Percentiles rank a stretch among this genome's conserved stretches.
phyloP scores from a whole-genome alignment of 257 asterid species.

The Haberlea rhodopensis region DNA sequence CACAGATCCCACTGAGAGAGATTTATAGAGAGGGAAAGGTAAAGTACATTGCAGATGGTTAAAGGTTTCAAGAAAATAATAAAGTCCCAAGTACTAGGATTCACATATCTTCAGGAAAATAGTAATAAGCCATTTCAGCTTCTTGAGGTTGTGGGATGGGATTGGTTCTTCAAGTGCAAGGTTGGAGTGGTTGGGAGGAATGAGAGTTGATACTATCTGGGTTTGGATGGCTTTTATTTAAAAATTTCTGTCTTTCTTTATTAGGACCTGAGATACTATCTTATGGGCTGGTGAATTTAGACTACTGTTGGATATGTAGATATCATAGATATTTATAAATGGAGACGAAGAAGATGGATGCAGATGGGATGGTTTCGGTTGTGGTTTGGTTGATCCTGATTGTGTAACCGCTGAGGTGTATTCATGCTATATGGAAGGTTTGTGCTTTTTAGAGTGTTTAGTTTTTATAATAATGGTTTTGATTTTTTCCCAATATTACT shows the following conservation, averaged over 20 bases:
- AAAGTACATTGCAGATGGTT: constrained; percentile 41
- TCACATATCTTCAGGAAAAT: no score
- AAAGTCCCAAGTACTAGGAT: no score
- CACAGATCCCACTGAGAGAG: constrained; percentile 27
- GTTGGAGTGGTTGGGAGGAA: constrained; percentile 35
- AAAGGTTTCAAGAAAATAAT: constrained; percentile 36
- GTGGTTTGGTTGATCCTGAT: constrained; percentile 54
- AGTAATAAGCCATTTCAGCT: constrained; percentile 12
- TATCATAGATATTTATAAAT: constrained; percentile 25
- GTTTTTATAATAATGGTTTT: no score
- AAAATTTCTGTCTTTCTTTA: constrained; percentile 30
- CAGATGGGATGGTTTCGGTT: constrained; percentile 39
- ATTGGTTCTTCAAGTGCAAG: constrained; percentile 27
- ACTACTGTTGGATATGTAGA: constrained; percentile 12
- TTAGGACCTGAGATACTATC: constrained; percentile 63
- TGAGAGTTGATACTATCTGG: constrained; percentile 32
- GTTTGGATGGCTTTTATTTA: constrained; percentile 25
- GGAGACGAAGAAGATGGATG: constrained; percentile 46
- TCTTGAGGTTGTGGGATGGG: constrained; percentile 20
- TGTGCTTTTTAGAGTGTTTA: constrained; percentile 24
- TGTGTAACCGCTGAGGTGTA: constrained; percentile 45
- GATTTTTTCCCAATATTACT: no score
- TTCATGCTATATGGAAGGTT: constrained; percentile 90
- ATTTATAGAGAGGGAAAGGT: constrained; percentile 31
- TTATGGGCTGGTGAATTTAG: constrained; percentile 32